phyloP scores from a whole-genome alignment of 345 rosid species.

The Brassica napus region DNA sequence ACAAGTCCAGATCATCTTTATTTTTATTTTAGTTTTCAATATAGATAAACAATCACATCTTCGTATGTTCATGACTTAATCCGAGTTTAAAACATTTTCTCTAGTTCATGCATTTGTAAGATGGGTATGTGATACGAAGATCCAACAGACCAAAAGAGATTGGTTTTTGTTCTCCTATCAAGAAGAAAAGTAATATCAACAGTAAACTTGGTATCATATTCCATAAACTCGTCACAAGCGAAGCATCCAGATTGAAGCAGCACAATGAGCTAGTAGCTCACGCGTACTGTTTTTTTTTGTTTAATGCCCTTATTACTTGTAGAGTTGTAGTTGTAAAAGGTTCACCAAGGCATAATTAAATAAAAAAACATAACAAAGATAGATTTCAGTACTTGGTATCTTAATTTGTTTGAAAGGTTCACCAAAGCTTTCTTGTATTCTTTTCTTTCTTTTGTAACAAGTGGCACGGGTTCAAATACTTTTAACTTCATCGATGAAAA shows the following conservation, averaged over 20 bases:
- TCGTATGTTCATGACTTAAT: neutral
- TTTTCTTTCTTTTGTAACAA: neutral
- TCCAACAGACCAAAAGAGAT: neutral
- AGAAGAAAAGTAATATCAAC: neutral
- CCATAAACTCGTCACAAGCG: neutral
- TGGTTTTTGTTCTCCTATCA: neutral
- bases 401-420: neutral
- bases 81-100: neutral
- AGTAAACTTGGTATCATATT: neutral
- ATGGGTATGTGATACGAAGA: neutral
- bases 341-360: neutral
- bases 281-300: neutral
- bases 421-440: neutral
- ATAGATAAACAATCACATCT: neutral
- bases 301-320: neutral
- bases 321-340: neutral
- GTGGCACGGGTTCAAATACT: neutral
- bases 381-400: neutral
- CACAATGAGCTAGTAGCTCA: neutral
- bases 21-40: too few species aligned
- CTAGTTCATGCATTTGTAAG: neutral
- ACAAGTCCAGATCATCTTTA: neutral
- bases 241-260: neutral
- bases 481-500: neutral
- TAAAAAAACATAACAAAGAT: neutral